These are phyloP conservation scores for Aspergillus chevalieri DNA, from an alignment of 2,329 filamentous ascomycete species.

Conservation along the genomic window DNA sequence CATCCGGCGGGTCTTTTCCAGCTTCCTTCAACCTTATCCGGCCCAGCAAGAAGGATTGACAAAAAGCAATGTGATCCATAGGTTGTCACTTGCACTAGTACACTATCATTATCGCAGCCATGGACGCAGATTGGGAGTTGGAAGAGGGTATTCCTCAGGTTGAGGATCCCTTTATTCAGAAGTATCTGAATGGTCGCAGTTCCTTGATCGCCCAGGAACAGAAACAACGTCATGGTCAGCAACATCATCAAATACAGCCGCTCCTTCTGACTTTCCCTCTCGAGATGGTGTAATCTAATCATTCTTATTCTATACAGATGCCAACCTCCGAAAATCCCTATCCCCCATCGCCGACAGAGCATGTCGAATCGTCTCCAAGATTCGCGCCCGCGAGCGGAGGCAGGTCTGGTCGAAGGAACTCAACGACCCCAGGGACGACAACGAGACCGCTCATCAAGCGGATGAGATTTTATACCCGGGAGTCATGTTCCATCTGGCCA, in stretches of 20 bases:
- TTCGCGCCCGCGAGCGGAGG: slow-evolving; percentile 69
- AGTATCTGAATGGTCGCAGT: slow-evolving; percentile 71
- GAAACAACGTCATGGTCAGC: slow-evolving; percentile 69
- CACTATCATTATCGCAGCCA: slow-evolving; percentile 9
- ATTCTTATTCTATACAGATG: slow-evolving; percentile 16
- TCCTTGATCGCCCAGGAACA: slow-evolving; percentile 75
- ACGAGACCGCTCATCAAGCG: slow-evolving; percentile 57
- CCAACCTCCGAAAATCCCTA: slow-evolving; percentile 45
- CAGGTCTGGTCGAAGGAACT: slow-evolving; percentile 70
- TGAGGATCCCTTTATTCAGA: slow-evolving; percentile 70
- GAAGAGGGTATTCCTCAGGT: slow-evolving; percentile 42
- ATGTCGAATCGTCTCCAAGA: slow-evolving; percentile 70
- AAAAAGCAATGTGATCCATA: no score
- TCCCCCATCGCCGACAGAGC: slow-evolving; percentile 74
- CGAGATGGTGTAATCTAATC: slow-evolving; percentile 7
- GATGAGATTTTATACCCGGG: slow-evolving; percentile 69
- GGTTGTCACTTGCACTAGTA: neutral
- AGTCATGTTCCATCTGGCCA: slow-evolving; percentile 88
- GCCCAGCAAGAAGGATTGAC: no score
- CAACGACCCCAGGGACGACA: slow-evolving; percentile 22
- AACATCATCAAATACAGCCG: neutral
- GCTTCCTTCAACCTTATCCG: neutral
- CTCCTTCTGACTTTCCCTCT: neutral
- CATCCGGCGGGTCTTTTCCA: neutral
- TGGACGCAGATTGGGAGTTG: slow-evolving; percentile 26